A percentile compares a stretch with the other conserved stretches of the same genome.
These are phyloP conservation scores for Alopecurus myosuroides DNA, from an alignment of 176 grass and related monocot species.

Conservation along the genomic window DNA sequence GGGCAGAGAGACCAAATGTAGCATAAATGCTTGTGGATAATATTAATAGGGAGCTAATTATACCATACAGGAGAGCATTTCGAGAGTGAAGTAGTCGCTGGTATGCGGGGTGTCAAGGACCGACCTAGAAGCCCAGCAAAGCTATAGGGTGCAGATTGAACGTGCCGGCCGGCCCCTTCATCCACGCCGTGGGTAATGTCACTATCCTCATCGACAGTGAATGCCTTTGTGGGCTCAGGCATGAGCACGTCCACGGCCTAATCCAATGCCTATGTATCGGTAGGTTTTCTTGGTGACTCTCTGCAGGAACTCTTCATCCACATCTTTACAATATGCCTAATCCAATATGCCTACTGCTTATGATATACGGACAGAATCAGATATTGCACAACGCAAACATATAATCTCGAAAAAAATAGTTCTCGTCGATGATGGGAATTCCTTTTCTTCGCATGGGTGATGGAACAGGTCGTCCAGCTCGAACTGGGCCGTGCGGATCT, in stretches of 20 bases:
- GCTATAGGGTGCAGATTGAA: conserved; percentile 58
- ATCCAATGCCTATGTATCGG: conserved; percentile 58
- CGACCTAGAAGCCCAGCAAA: conserved; percentile 58
- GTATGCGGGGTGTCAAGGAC: conserved; percentile 61
- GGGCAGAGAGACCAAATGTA: too few species aligned
- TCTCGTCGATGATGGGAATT: neutral
- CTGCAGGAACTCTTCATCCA: conserved; percentile 75
- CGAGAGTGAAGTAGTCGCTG: conserved; percentile 45
- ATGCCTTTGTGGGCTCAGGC: conserved; percentile 85
- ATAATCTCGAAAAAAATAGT: neutral
- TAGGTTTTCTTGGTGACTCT: conserved; percentile 73
- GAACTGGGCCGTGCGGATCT: conserved; percentile 56
- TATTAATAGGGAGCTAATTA: neutral
- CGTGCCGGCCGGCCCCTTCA: too few species aligned
- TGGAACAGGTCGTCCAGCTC: conserved; percentile 78
- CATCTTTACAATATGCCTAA: too few species aligned
- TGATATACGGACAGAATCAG: neutral
- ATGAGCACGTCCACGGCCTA: conserved; percentile 84
- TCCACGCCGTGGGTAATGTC: too few species aligned
- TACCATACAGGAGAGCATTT: conserved; percentile 76
- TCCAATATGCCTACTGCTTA: too few species aligned
- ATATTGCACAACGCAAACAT: neutral
- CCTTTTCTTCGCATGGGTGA: too few species aligned
- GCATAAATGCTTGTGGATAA: too few species aligned
- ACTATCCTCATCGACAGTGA: conserved; percentile 53